Base-by-base conservation (phyloP, 176 grass and related monocot species). In the Lolium perenne region DNA sequence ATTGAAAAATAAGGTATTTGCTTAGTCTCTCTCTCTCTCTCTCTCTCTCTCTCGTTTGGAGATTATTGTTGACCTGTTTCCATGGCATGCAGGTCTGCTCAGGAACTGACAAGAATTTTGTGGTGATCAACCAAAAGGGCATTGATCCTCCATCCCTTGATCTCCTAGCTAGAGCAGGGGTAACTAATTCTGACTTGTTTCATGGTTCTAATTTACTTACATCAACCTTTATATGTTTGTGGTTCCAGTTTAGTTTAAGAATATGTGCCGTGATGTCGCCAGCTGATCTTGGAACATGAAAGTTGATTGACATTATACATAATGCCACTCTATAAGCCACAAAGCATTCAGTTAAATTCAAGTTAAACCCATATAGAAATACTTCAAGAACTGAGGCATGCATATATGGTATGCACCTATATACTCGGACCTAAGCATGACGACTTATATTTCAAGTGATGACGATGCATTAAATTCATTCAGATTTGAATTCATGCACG, bases 71-170 rank as follows among this genome's bases (percentile, higher is more conserved):
- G 5, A 74, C 4, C 11, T 81, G 58, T 61, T 88, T 68, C 71
- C 49, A 50, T 79, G 50, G 10, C n/a, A 26, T 92, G 77, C 79
- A 98, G 97, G 88, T 98, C 65, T 98, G 97, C 29, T 43, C 88
- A 3, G 94, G 79, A 38, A 88, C 56, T 72, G 97, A 98, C 56
- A 98, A 96, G 78, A 98, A 92, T 43, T 43, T 43, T 43, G 41
- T 43, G 41, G 41, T 43, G 41, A 43, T 43, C 41, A 43, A 43
- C 41, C 97, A 98, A 70, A 98, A 98, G 87, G 97, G 97, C 23
- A 94, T 98, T 76, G 97, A 98, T 81, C 97, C 97, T 94, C 92
- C 97, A 46, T 98, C 97, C 16, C 82, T 98, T 18, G 94, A 98
- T 90, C 92, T 98, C 53, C 93, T 98, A 84, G 92, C 97, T 80